Base-by-base conservation (phyloP, 208 protist genomes). In the Angomonas ambiguus region DNA sequence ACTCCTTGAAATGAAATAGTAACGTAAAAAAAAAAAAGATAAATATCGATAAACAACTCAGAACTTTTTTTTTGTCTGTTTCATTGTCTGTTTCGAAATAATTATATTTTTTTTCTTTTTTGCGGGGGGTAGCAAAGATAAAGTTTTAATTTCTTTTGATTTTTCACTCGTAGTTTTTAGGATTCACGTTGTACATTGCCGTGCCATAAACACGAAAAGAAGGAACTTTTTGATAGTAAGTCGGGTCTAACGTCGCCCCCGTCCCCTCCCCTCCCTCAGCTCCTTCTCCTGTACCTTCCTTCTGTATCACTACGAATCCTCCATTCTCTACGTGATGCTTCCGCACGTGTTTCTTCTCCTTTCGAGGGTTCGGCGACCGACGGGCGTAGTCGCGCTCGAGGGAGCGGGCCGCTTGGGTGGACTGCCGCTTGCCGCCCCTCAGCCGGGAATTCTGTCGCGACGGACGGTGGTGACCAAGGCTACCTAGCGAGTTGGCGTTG, bases 181-280 rank as follows among this genome's bases (percentile, higher is more conserved):
- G 22, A 20, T 53, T 53, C 4, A 53, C 45, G 20, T 53, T 16
- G 35, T 74, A 74, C 31, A 35, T 41, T 5, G 45, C 69, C 0
- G 51, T 32, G 2, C 69, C 69, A 56, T 74, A 74, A 28, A 74
- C 62, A 35, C 67, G 62, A 11, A 74, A 35, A 13, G 69, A 74
- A 8, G 69, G 65, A 2, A 58, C 24, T 58, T 74, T 74, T 35
- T 74, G 45, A 32, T 63, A 69, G 51, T 74, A 74, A 28, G 58
- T 25, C 2, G 58, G 25, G 13, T 32, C 59, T 27, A 51, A 25
- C 56, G 5, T 11, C 41, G 53, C 28, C 22, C 22, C 42, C 2
- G 49, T 48, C 22, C 13, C 62, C 31, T 24, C 31, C 16, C 2
- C 24, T n/a, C 35, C 13, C 25, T 13, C 30, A 57, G 30, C 34